Evolutionary conservation across 2,329 filamentous ascomycete genomes (phyloP).

Genomic region (Fusarium subtropicale): DNA sequence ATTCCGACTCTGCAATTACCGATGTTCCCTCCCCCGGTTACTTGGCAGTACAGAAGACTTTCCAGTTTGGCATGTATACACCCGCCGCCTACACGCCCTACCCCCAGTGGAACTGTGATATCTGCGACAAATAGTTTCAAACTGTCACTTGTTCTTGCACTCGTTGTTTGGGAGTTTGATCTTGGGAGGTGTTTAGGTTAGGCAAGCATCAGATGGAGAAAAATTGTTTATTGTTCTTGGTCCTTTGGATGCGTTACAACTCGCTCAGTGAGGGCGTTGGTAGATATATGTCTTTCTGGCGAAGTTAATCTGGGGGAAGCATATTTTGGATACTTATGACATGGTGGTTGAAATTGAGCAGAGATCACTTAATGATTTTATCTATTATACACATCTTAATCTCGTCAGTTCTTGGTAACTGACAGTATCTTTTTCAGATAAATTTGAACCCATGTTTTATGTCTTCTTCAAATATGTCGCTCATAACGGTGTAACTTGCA

Average conservation of each 20-base stretch:
- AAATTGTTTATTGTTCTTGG: constrained; percentile 26
- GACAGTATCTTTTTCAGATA: constrained; percentile 11
- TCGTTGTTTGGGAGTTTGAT: constrained; percentile 34
- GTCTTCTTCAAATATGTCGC: neutral
- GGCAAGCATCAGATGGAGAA: constrained; percentile 43
- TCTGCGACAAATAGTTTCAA: constrained; percentile 64
- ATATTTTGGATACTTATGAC: constrained; percentile 41
- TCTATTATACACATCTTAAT: constrained; percentile 44
- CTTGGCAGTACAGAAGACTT: constrained; percentile 60
- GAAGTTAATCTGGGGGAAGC: constrained; percentile 27
- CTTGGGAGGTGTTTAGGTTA: constrained; percentile 26
- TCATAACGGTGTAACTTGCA: neutral
- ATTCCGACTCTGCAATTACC: constrained; percentile 64
- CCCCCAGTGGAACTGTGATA: constrained; percentile 65
- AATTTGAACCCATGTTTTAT: neutral
- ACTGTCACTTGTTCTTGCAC: constrained; percentile 58
- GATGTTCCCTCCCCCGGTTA: constrained; percentile 67
- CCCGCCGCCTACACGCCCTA: constrained; percentile 63
- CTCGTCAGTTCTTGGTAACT: constrained; percentile 24
- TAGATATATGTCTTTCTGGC: constrained; percentile 25
- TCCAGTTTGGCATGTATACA: constrained; percentile 70
- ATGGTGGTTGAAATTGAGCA: constrained; percentile 33
- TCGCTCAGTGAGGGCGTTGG: constrained; percentile 37
- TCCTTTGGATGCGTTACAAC: constrained; percentile 31
- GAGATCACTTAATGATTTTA: constrained; percentile 41